Percentiles rank a stretch among this genome's conserved stretches.
Conservation (phyloP, 2,329 filamentous ascomycete species). For the Trichoderma polysporum region DNA sequence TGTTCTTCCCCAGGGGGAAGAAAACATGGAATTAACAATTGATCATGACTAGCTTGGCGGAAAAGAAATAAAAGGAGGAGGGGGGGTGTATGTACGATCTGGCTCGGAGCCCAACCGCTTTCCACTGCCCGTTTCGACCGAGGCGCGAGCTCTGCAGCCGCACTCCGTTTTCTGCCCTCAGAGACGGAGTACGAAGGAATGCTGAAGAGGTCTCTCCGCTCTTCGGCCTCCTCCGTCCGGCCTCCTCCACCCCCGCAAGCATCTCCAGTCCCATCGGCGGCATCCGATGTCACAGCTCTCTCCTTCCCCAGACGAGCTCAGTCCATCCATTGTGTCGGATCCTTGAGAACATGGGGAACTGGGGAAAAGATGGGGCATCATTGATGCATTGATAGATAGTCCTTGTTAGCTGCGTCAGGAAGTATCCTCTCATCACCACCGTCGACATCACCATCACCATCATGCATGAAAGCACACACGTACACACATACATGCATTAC, state of each 20-base stretch:
- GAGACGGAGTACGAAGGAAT: background rate
- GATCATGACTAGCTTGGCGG: background rate
- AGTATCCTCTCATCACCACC: background rate
- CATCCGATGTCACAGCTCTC: conserved; percentile 11
- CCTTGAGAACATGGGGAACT: conserved; percentile 5
- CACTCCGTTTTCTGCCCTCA: background rate
- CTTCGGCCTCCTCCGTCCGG: conserved; percentile 18
- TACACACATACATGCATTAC: background rate
- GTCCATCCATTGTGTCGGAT: conserved; percentile 4
- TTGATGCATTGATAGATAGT: background rate
- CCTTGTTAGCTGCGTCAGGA: background rate
- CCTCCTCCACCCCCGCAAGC: conserved; percentile 19
- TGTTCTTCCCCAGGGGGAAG: background rate
- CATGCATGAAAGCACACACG: background rate
- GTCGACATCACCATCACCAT: background rate
- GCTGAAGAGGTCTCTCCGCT: background rate
- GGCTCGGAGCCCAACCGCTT: background rate
- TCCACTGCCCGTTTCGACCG: background rate
- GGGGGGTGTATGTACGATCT: background rate
- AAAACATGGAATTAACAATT: background rate
- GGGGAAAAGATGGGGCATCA: conserved; percentile 14
- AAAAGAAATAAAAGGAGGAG: background rate
- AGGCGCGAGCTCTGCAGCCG: background rate
- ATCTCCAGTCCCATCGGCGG: conserved; percentile 17
- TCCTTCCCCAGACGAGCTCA: background rate